Evolutionary conservation across 148 eudicot species (phyloP).

Genomic region (Rhododendron griersonianum): DNA sequence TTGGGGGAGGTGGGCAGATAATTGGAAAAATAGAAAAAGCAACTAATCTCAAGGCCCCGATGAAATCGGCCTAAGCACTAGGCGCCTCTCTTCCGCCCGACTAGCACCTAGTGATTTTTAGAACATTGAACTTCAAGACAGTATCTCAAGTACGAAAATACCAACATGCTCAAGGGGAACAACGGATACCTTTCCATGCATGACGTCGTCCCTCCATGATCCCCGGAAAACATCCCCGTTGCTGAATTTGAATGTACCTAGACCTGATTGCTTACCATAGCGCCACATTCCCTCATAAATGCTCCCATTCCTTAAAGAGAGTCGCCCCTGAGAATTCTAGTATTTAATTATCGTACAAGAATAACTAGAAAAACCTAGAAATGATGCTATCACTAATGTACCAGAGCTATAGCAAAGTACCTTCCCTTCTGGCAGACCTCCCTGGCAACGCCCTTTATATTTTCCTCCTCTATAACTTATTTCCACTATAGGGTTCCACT

Average conservation of each 20-base stretch:
- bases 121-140: neutral
- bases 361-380: neutral
- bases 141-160: neutral
- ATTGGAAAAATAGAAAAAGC: too few species aligned
- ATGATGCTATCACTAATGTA: neutral
- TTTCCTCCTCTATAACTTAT: slow-evolving; percentile 81
- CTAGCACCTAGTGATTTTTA: neutral
- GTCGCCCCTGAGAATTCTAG: slow-evolving; percentile 49
- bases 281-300: slow-evolving; percentile 94
- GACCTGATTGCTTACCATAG: slow-evolving; percentile 84
- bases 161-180: neutral
- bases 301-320: slow-evolving; percentile 70
- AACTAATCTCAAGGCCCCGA: neutral
- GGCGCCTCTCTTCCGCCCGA: neutral
- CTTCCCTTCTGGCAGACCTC: slow-evolving; percentile 98
- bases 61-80: neutral
- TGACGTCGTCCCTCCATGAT: slow-evolving; percentile 93
- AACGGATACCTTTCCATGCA: slow-evolving; percentile 88
- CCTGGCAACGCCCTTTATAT: slow-evolving; percentile 80
- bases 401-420: slow-evolving; percentile 26
- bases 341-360: neutral
- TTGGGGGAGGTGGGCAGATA: neutral
- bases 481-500: slow-evolving; percentile 75
- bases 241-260: slow-evolving; percentile 75
- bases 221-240: slow-evolving; percentile 93